Conservation (phyloP, 768 basidiomycete species). For the Omphalotus guepiniiformis region DNA sequence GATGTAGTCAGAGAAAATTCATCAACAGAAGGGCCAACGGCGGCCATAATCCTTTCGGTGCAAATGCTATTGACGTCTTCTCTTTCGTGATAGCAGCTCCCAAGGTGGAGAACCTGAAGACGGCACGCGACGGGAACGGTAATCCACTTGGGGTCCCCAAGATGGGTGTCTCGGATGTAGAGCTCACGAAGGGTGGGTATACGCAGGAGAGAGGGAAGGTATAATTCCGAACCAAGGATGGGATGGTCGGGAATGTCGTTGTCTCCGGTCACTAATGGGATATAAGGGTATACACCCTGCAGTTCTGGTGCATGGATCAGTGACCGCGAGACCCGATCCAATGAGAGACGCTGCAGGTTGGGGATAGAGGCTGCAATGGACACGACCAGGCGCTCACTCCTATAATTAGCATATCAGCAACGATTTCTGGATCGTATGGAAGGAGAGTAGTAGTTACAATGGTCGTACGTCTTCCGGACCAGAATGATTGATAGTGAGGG, state of each 20-base stretch:
- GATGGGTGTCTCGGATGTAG: slow-evolving; percentile 65
- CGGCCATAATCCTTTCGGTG: slow-evolving; percentile 58
- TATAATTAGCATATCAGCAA: slow-evolving; percentile 22
- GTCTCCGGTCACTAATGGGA: slow-evolving; percentile 62
- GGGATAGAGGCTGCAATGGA: slow-evolving; percentile 60
- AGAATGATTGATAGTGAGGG: slow-evolving; percentile 45
- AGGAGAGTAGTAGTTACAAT: slow-evolving; percentile 34
- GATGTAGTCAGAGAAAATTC: slow-evolving; percentile 52
- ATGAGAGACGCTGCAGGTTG: slow-evolving; percentile 48
- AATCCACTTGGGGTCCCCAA: slow-evolving; percentile 60
- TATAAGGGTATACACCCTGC: slow-evolving; percentile 45
- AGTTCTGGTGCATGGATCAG: slow-evolving; percentile 60
- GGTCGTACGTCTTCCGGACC: slow-evolving; percentile 36
- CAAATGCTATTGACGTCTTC: slow-evolving; percentile 49
- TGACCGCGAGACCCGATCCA: slow-evolving; percentile 66
- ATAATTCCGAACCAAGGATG: slow-evolving; percentile 50
- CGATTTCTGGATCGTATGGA: slow-evolving; percentile 11
- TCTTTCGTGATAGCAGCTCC: slow-evolving; percentile 50
- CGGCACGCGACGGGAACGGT: slow-evolving; percentile 45
- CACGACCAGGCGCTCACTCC: slow-evolving; percentile 68
- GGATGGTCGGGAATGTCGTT: slow-evolving; percentile 54
- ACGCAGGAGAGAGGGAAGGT: slow-evolving; percentile 61
- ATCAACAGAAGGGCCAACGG: slow-evolving; percentile 50
- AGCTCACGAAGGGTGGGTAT: slow-evolving; percentile 59
- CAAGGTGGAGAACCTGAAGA: slow-evolving; percentile 54